These are phyloP conservation scores for Penicillium sclerotiorum DNA, from an alignment of 2,329 filamentous ascomycete species.

Conservation along the genomic window DNA sequence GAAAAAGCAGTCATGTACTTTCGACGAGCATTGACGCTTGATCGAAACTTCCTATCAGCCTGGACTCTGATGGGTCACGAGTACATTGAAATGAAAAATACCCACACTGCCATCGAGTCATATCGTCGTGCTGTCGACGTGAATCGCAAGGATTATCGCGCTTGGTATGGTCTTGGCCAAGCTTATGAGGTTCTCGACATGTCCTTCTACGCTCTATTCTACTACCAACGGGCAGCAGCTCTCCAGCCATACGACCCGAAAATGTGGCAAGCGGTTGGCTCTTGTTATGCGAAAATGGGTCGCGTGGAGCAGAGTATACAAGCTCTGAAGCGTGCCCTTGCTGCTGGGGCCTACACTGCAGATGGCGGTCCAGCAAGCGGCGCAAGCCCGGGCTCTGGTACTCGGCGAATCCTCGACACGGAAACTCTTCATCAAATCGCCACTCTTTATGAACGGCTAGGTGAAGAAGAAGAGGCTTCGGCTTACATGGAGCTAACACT, in stretches of 20 bases:
- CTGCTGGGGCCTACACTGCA: slow-evolving; percentile 82
- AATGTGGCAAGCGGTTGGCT: slow-evolving; percentile 97
- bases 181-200: slow-evolving; percentile 98
- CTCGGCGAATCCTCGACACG: slow-evolving; percentile 72
- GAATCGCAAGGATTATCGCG: slow-evolving; percentile 93
- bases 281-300: slow-evolving; percentile 87
- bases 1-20: slow-evolving; percentile 99
- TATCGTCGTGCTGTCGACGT: slow-evolving; percentile 94
- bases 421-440: slow-evolving; percentile 91
- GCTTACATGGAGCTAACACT: slow-evolving; percentile 96
- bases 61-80: slow-evolving; percentile 99
- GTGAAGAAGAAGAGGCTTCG: slow-evolving; percentile 76
- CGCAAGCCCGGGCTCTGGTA: slow-evolving; percentile 21
- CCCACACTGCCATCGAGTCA: slow-evolving; percentile 94
- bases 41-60: slow-evolving; percentile 86
- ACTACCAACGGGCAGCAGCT: slow-evolving; percentile 93
- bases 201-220: slow-evolving; percentile 96
- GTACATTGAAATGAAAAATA: slow-evolving; percentile 98
- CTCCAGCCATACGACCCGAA: slow-evolving; percentile 95
- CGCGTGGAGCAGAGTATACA: slow-evolving; percentile 90
- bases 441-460: slow-evolving; percentile 78
- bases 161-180: slow-evolving; percentile 96
- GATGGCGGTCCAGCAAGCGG: slow-evolving; percentile 29
- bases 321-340: slow-evolving; percentile 86
- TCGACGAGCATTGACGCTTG: slow-evolving; percentile 84